Conservation (phyloP, 768 basidiomycete species). For the Mycena amicta region DNA sequence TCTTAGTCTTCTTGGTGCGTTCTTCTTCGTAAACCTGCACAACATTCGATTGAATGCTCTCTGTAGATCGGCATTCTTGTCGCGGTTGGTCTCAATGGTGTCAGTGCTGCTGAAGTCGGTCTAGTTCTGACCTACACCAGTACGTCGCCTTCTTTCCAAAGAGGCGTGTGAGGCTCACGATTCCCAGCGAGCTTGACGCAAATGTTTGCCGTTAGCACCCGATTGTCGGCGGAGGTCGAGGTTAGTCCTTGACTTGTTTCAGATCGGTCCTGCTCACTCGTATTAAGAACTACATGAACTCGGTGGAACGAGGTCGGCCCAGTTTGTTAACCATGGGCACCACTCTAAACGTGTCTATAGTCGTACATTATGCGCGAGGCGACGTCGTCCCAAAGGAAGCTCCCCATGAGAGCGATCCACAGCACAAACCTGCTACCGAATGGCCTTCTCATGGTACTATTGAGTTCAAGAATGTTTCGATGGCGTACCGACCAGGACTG, state of each 20-base stretch:
- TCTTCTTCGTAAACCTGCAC: neutral
- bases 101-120: neutral
- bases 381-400: conserved; percentile 61
- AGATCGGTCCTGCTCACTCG: neutral
- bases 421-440: conserved; percentile 49
- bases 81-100: neutral
- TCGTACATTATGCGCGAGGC: conserved; percentile 53
- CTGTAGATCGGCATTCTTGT: neutral
- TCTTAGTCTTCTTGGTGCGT: conserved; percentile 53
- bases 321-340: neutral
- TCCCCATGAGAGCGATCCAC: conserved; percentile 53
- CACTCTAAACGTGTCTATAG: conserved; percentile 25
- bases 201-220: neutral
- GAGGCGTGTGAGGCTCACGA: too few species aligned
- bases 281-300: conserved; percentile 60
- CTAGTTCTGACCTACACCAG: neutral
- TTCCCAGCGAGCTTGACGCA: neutral
- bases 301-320: conserved; percentile 54
- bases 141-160: too few species aligned
- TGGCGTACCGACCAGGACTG: conserved; percentile 70
- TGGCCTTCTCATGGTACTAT: conserved; percentile 70
- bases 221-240: neutral
- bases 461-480: conserved; percentile 57
- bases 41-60: neutral
- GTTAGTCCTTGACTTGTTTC: neutral